Evolutionary conservation across 2,329 filamentous ascomycete genomes (phyloP).

Genomic region (Aspergillus sp.): DNA sequence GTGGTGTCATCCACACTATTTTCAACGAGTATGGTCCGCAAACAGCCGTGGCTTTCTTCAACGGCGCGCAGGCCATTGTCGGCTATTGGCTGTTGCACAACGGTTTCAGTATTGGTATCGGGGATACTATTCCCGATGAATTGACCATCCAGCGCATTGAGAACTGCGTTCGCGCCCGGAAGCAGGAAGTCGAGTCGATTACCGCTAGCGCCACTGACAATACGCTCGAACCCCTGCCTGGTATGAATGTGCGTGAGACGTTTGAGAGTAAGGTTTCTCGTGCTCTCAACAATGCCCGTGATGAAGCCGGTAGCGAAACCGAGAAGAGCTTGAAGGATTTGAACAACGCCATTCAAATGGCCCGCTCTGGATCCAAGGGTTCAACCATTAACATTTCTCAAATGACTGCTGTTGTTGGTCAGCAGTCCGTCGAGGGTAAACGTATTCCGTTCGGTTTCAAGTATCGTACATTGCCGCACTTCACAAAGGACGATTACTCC

Average conservation of each 20-base stretch:
- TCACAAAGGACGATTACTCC: slow-evolving; percentile 99
- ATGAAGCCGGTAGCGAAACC: slow-evolving; percentile 90
- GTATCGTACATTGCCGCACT: slow-evolving; percentile 94
- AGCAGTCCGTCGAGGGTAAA: slow-evolving; percentile 97
- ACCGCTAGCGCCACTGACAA: slow-evolving; percentile 82
- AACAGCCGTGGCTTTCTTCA: slow-evolving; percentile 91
- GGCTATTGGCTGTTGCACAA: slow-evolving; percentile 97
- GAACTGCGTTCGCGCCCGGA: slow-evolving; percentile 77
- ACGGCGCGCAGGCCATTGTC: slow-evolving; percentile 90
- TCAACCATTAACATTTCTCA: slow-evolving; percentile 99
- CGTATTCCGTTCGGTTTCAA: slow-evolving; percentile 99
- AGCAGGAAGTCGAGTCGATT: slow-evolving; percentile 76
- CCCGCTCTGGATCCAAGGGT: slow-evolving; percentile 94
- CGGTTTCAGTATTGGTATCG: slow-evolving; percentile 97
- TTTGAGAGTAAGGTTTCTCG: slow-evolving; percentile 98
- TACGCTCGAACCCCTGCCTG: slow-evolving; percentile 85
- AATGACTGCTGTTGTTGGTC: slow-evolving; percentile 97
- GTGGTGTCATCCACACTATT: slow-evolving; percentile 92
- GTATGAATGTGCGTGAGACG: slow-evolving; percentile 98
- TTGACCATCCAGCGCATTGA: slow-evolving; percentile 84
- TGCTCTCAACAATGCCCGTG: slow-evolving; percentile 91
- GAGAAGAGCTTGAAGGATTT: slow-evolving; percentile 91
- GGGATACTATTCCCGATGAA: slow-evolving; percentile 93
- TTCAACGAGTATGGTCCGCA: slow-evolving; percentile 92
- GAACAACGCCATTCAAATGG: slow-evolving; percentile 97